Base-by-base conservation (phyloP, 1,284 basidiomycete genomes). In the Stereum hirsutum region DNA sequence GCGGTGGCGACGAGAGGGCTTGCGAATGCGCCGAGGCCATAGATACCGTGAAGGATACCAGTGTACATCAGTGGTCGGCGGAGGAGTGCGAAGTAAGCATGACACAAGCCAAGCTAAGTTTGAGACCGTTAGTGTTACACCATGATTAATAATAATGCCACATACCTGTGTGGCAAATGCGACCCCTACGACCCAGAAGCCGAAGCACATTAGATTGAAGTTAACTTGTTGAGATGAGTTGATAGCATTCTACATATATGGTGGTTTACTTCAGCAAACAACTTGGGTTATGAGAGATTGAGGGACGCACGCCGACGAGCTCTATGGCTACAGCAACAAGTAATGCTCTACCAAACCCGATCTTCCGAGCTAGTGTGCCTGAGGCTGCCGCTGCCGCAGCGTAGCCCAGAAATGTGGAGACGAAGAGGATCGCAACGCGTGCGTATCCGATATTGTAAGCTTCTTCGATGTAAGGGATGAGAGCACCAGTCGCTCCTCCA, bases 161-260 rank as follows among this genome's bases (percentile, higher is more conserved):
- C 27, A n/a, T 14, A 31, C 39, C 20, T 41, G 39, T 30, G 27
- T 60, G 5, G 59, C 54, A 40, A 59, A 62, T 12, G 57, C 57
- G 7, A 46, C 42, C 5, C 59, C 60, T 3, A 60, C 55, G 6
- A 58, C 51, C 36, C 57, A 56, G 45, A 58, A 62, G 3, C 58
- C 60, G 41, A 62, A 58, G 44, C 59, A 59, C 60, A 60, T 60
- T 6, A 60, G 40, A 11, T 49, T 45, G 34, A 59, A 61, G 40
- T 46, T 58, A 17, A 46, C 49, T 28, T 58, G 58, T 40, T 62
- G 60, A 4, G 59, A 58, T 42, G 54, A 53, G 32, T 62, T 61
- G 46, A 61, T 59, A 37, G 59, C 49, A 33, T 60, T 62, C 60
- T 62, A 25, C 8, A 11, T 10, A 26, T 35, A 19, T 12, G 33